Evolutionary conservation across 306 rosid species (phyloP).

Genomic region (Cucurbita ficifolia): DNA sequence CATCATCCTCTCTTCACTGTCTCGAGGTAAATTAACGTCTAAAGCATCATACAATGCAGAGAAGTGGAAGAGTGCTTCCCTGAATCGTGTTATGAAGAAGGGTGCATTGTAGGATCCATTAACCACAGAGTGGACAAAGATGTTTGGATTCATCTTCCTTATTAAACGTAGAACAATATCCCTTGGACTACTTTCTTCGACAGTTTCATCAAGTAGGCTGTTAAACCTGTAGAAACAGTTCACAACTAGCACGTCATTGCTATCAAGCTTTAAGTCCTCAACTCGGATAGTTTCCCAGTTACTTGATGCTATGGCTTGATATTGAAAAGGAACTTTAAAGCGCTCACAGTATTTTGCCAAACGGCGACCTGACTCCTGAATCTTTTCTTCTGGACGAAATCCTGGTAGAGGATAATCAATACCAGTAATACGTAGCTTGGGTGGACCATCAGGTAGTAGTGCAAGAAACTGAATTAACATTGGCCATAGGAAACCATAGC

Average conservation of each 20-base stretch:
- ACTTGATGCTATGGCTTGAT: slow-evolving; percentile 7
- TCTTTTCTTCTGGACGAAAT: slow-evolving; percentile 6
- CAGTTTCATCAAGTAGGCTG: slow-evolving; percentile 12
- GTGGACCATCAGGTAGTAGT: slow-evolving; percentile 6
- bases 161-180: slow-evolving; percentile 5
- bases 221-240: slow-evolving; percentile 1
- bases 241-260: slow-evolving; percentile 11
- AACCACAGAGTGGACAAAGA: slow-evolving; percentile 7
- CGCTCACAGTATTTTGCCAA: slow-evolving; percentile 5
- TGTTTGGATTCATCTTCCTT: slow-evolving; percentile 11
- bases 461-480: slow-evolving; percentile 10
- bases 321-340: slow-evolving; percentile 15
- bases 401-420: slow-evolving; percentile 10
- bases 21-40: slow-evolving; percentile 2
- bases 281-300: slow-evolving; percentile 15
- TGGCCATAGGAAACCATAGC: slow-evolving; percentile 12
- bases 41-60: slow-evolving; percentile 11
- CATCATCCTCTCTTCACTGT: slow-evolving; percentile 1
- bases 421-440: slow-evolving; percentile 11
- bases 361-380: slow-evolving; percentile 5
- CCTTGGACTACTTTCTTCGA: slow-evolving; percentile 11
- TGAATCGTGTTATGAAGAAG: slow-evolving; percentile 14
- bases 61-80: slow-evolving; percentile 17
- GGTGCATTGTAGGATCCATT: slow-evolving; percentile 17
- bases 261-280: slow-evolving; percentile 8